Conservation (phyloP, 2,329 filamentous ascomycete species). For the Diaporthe helianthi region DNA sequence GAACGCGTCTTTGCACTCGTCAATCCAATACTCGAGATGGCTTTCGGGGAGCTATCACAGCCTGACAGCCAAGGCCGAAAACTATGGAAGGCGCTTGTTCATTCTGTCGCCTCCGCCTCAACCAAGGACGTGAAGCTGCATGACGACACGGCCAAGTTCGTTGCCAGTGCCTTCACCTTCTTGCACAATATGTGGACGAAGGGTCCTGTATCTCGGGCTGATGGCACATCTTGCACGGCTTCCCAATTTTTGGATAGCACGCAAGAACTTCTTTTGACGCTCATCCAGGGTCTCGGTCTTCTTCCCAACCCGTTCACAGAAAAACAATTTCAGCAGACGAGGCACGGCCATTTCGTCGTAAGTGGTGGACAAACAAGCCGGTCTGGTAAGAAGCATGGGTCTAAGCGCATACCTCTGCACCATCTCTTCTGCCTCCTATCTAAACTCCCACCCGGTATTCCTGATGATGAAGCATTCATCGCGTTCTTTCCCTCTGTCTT, state of each 20-base stretch:
- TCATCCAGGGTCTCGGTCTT: slow-evolving; percentile 60
- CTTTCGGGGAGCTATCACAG: slow-evolving; percentile 68
- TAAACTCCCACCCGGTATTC: slow-evolving; percentile 53
- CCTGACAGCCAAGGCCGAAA: slow-evolving; percentile 59
- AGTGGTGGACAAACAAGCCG: slow-evolving; percentile 72
- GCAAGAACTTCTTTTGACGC: slow-evolving; percentile 56
- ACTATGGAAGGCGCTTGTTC: slow-evolving; percentile 69
- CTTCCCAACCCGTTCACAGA: slow-evolving; percentile 66
- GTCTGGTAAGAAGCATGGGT: slow-evolving; percentile 56
- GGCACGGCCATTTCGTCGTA: slow-evolving; percentile 65
- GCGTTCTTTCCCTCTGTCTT: slow-evolving; percentile 60
- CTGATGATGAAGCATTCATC: slow-evolving; percentile 54
- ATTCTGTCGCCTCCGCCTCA: slow-evolving; percentile 70
- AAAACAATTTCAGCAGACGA: slow-evolving; percentile 59
- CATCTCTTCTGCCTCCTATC: slow-evolving; percentile 70
- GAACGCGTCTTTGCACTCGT: slow-evolving; percentile 69
- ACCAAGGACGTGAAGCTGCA: slow-evolving; percentile 91
- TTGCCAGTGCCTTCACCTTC: slow-evolving; percentile 74
- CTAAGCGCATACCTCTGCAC: slow-evolving; percentile 66
- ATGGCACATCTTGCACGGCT: slow-evolving; percentile 54
- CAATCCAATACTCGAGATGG: slow-evolving; percentile 64
- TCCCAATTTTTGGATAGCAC: slow-evolving; percentile 62
- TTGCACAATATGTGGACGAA: slow-evolving; percentile 73
- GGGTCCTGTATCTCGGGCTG: slow-evolving; percentile 49
- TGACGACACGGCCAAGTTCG: slow-evolving; percentile 79